Evolutionary conservation across 257 asterid species (phyloP).

Genomic region (Solanum paucissectum): DNA sequence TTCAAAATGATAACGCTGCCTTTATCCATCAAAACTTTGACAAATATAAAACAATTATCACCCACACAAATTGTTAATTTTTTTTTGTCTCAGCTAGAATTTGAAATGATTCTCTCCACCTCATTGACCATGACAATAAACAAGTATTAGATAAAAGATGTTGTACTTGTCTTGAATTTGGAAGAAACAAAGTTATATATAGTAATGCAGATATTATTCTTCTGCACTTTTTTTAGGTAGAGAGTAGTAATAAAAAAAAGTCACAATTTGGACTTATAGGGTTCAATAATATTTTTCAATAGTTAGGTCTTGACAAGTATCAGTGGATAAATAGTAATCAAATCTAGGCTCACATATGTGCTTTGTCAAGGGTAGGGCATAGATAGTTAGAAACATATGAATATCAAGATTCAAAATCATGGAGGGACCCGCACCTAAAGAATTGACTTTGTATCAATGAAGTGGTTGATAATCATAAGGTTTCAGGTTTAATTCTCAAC

Average conservation of each 20-base stretch:
- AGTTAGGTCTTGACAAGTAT: not conserved
- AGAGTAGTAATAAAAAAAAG: not conserved
- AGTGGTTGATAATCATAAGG: too few species aligned
- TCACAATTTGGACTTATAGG: not conserved
- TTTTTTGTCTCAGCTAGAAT: not conserved
- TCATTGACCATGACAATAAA: not conserved
- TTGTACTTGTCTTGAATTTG: not conserved
- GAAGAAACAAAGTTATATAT: not conserved
- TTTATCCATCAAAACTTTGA: not conserved
- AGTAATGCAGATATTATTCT: not conserved
- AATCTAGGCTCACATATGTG: not conserved
- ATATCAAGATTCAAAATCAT: not conserved
- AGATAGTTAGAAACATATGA: not conserved
- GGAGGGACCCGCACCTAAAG: not conserved
- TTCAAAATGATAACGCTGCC: rapidly evolving
- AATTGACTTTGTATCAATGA: not conserved
- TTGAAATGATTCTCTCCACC: not conserved
- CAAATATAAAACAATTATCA: not conserved
- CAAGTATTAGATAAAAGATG: not conserved
- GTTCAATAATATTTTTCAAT: not conserved
- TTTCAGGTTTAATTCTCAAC: not conserved
- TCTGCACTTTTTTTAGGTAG: not conserved
- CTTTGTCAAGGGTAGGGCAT: not conserved
- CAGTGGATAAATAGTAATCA: not conserved
- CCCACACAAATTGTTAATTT: not conserved